Base-by-base conservation (phyloP, 2,329 filamentous ascomycete species). In the Fusarium fracticaudum region DNA sequence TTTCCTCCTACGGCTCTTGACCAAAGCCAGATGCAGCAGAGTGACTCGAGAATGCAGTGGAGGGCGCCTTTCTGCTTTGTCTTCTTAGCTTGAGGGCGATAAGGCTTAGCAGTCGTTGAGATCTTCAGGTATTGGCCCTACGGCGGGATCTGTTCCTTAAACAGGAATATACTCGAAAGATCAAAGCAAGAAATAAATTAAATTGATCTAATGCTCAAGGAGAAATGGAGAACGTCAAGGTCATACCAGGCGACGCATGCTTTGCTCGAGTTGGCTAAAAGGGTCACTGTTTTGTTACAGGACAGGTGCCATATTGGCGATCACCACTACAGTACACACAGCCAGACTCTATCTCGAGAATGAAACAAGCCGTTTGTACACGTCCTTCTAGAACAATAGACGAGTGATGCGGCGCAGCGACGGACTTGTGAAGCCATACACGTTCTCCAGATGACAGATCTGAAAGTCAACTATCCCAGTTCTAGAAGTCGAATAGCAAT, bases 1-100 rank as follows among this genome's bases (percentile, higher is more conserved):
- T 20, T 24, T 18, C 0, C 4, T 3, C 7, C 8, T 4, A 10
- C 18, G 3, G 29, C 17, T 8, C 31, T 51, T 9, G 3, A 12
- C 15, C 31, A 15, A 51, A 3, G 17, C 22, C 11, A 12, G 17
- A 20, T 51, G 11, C 17, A 20, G 22, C 14, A 51, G 31, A 24
- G 31, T 14, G 12, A 35, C 31, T 7, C 4, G 31, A 35, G 17
- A 51, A 24, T 20, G 22, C 15, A 24, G 17, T 15, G 4, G 48
- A 51, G 22, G 22, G 31, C 48, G 31, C 22, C 8, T 35, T 51
- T 22, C 29, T 4, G 22, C 31, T 51, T 51, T 11, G 31, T 24
- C 48, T 24, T 8, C 31, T 8, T 17, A 24, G 22, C 6, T 35
- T 5, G 1, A 24, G 31, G 31, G 31, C 31, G 17, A 35, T 20